These are phyloP conservation scores for Buxus sempervirens DNA, from an alignment of 164 flowering plant genomes.

Conservation along the genomic window DNA sequence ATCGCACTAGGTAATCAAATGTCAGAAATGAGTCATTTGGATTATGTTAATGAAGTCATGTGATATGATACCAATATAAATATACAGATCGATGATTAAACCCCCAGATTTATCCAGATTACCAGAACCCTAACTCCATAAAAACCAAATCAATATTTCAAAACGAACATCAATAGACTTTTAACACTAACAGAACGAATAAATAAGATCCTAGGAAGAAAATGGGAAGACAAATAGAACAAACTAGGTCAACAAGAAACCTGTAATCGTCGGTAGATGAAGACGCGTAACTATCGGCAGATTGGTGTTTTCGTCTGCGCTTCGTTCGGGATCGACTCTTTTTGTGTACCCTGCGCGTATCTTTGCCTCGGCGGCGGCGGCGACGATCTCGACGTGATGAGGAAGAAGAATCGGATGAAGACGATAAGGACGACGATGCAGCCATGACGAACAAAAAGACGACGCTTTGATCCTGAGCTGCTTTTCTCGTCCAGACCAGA, in stretches of 20 bases:
- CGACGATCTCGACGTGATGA: slow-evolving; percentile 37
- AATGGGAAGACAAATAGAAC: background rate
- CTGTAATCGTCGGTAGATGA: slow-evolving; percentile 37
- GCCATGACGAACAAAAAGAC: slow-evolving; percentile 5
- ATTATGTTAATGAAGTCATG: background rate
- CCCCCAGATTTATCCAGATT: background rate
- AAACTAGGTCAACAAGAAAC: slow-evolving; percentile 5
- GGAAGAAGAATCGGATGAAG: slow-evolving; percentile 41
- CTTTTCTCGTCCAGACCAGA: background rate
- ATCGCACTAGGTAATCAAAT: too few relatives aligned
- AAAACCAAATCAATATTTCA: background rate
- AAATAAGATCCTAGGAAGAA: background rate
- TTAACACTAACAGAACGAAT: background rate
- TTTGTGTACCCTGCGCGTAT: slow-evolving; percentile 54
- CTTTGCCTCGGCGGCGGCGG: slow-evolving; percentile 41
- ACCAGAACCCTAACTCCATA: background rate
- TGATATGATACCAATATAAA: background rate
- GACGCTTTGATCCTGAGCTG: background rate
- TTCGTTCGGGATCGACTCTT: slow-evolving; percentile 47
- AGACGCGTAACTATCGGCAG: slow-evolving; percentile 28
- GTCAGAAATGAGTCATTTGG: too few relatives aligned
- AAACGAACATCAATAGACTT: background rate
- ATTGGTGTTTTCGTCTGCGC: slow-evolving; percentile 50
- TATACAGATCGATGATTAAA: background rate
- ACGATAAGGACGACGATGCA: slow-evolving; percentile 30